A percentile compares a stretch with the other conserved stretches of the same genome.
phyloP scores from a whole-genome alignment of 1,284 basidiomycete genomes.

The Cystobasidium sp. region DNA sequence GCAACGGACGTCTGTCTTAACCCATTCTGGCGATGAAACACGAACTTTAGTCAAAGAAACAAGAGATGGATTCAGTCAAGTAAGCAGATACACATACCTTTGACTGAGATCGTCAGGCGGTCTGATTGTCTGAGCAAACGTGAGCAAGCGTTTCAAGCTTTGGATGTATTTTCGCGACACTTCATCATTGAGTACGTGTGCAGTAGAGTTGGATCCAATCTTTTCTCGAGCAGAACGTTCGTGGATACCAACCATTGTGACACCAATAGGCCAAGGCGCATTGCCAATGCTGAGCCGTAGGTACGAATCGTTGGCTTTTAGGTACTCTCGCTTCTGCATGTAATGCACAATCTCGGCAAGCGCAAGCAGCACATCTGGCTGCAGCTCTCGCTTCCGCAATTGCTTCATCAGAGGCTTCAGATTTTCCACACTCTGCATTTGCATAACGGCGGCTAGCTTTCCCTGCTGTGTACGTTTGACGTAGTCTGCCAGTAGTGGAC shows the following conservation, averaged over 20 bases:
- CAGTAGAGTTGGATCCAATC: slow-evolving; percentile 94
- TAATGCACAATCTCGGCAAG: slow-evolving; percentile 94
- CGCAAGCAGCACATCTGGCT: slow-evolving; percentile 68
- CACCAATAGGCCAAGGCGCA: slow-evolving; percentile 99
- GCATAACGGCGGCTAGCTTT: slow-evolving; percentile 90
- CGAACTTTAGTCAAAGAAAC: not conserved
- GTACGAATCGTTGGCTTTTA: slow-evolving; percentile 94
- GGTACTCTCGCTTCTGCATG: slow-evolving; percentile 94
- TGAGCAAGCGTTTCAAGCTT: slow-evolving; percentile 87
- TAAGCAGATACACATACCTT: slow-evolving; percentile 14
- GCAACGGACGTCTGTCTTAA: not conserved
- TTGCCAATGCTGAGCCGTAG: slow-evolving; percentile 96
- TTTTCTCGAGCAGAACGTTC: slow-evolving; percentile 96
- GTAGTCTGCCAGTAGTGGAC: slow-evolving; percentile 56
- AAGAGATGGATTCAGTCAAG: not conserved
- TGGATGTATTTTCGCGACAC: slow-evolving; percentile 99
- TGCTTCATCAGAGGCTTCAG: slow-evolving; percentile 94
- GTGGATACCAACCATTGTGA: slow-evolving; percentile 98
- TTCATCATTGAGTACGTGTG: slow-evolving; percentile 98
- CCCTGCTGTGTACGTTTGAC: slow-evolving; percentile 87
- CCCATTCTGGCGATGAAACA: slow-evolving; percentile 5
- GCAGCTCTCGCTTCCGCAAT: slow-evolving; percentile 69
- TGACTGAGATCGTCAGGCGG: slow-evolving; percentile 76
- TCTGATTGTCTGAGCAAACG: slow-evolving; percentile 92
- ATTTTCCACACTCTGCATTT: slow-evolving; percentile 93